Conservation (phyloP, 352 stramenopile species). For the Phytophthora tentaculata region DNA sequence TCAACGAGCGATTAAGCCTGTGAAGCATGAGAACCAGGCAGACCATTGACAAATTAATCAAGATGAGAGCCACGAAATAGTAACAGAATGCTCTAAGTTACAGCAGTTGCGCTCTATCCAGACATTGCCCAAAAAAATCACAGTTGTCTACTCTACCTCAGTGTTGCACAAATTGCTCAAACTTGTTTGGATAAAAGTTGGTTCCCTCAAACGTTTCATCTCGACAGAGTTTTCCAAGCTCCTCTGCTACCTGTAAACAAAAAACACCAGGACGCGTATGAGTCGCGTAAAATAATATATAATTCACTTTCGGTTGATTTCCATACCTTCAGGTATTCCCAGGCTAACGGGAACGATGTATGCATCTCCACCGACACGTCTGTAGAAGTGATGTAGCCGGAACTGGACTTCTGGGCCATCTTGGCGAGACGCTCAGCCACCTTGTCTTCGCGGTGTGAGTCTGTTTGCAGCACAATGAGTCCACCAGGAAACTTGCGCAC, state of each 20-base stretch:
- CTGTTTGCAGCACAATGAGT: constrained; percentile 93
- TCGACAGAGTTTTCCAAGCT: constrained; percentile 93
- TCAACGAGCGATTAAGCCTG: constrained; percentile 21
- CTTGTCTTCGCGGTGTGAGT: constrained; percentile 88
- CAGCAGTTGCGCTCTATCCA: constrained; percentile 14
- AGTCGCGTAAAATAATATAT: not conserved
- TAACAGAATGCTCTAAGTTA: constrained; percentile 19
- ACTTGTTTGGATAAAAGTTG: constrained; percentile 96
- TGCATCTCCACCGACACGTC: constrained; percentile 93
- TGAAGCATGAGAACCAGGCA: constrained; percentile 36
- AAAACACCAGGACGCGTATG: constrained; percentile 6
- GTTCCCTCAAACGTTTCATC: constrained; percentile 96
- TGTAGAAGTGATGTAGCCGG: constrained; percentile 86
- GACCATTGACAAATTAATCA: constrained; percentile 27
- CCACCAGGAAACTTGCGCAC: constrained; percentile 94
- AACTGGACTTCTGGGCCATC: constrained; percentile 78
- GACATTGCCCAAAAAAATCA: constrained; percentile 12
- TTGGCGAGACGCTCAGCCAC: constrained; percentile 70
- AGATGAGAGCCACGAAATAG: not conserved
- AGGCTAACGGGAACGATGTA: constrained; percentile 94
- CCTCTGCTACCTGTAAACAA: constrained; percentile 86
- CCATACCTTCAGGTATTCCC: constrained; percentile 94
- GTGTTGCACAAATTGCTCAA: constrained; percentile 60
- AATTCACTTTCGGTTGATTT: not conserved
- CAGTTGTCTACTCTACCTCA: constrained; percentile 20